Percentiles rank a stretch among this genome's conserved stretches.
Conservation (phyloP, 108 stramenopile species). For the Epithemia pelagica region DNA sequence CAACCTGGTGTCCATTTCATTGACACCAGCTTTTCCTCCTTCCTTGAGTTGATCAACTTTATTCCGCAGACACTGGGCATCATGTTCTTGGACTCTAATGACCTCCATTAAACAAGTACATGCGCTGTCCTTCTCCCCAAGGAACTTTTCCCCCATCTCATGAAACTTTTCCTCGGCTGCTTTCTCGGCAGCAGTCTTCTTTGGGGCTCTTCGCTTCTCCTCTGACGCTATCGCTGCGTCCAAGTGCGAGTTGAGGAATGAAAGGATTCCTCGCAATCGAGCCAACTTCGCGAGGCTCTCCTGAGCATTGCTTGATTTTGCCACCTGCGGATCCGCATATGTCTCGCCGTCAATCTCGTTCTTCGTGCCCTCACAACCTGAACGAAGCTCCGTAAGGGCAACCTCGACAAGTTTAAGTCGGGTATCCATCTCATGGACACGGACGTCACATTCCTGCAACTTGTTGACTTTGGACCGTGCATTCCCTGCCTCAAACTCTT, state of each 20-base stretch:
- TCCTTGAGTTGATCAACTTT: not conserved
- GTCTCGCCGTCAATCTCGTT: not conserved
- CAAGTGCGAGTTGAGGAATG: not conserved
- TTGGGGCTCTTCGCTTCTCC: not conserved
- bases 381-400: not conserved
- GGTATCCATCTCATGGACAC: not conserved
- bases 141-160: not conserved
- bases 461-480: not conserved
- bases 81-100: not conserved
- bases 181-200: not conserved
- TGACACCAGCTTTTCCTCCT: not conserved
- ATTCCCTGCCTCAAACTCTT: not conserved
- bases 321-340: not conserved
- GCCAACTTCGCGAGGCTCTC: not conserved
- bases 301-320: not conserved
- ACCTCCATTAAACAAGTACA: not conserved
- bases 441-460: not conserved
- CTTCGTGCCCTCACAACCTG: not conserved
- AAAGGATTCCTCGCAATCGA: not conserved
- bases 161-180: not conserved
- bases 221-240: not conserved
- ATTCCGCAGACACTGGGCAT: not conserved
- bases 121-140: not conserved
- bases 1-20: not conserved
- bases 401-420: not conserved